Conservation (phyloP, 2,329 filamentous ascomycete species). For the Westerdykella sp. region DNA sequence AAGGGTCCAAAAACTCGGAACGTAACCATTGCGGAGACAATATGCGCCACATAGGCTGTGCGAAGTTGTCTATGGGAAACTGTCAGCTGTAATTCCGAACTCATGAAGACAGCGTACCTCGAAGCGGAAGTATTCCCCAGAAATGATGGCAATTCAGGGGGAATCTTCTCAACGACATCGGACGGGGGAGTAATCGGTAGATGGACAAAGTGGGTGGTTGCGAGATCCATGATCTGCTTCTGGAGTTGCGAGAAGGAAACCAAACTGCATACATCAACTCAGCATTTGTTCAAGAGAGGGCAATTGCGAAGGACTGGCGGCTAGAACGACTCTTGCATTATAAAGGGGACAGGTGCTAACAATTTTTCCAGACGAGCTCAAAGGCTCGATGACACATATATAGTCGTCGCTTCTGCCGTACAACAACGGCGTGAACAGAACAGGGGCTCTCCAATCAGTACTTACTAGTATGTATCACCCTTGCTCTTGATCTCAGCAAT, state of each 20-base stretch:
- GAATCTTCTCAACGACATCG: constrained; percentile 48
- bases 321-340: constrained; percentile 22
- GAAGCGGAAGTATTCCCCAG: constrained; percentile 48
- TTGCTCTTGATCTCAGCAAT: constrained; percentile 40
- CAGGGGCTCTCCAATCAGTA: constrained; percentile 17
- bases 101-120: constrained; percentile 19
- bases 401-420: neutral
- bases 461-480: constrained; percentile 42
- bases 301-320: constrained; percentile 5
- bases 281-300: constrained; percentile 11
- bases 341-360: constrained; percentile 12
- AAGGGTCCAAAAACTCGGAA: constrained; percentile 54
- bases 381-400: constrained; percentile 7
- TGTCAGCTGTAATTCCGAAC: neutral
- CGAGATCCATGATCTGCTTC: constrained; percentile 47
- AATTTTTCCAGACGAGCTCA: constrained; percentile 4
- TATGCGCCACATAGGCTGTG: constrained; percentile 50
- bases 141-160: constrained; percentile 49
- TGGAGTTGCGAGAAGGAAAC: constrained; percentile 49
- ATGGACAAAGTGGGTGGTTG: constrained; percentile 48
- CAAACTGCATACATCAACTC: constrained; percentile 34
- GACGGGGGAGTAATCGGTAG: constrained; percentile 47
- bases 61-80: constrained; percentile 41
- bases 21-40: constrained; percentile 52
- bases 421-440: constrained; percentile 10